Evolutionary conservation across 2,329 filamentous ascomycete species (phyloP).

Genomic region (Talaromyces sp.): DNA sequence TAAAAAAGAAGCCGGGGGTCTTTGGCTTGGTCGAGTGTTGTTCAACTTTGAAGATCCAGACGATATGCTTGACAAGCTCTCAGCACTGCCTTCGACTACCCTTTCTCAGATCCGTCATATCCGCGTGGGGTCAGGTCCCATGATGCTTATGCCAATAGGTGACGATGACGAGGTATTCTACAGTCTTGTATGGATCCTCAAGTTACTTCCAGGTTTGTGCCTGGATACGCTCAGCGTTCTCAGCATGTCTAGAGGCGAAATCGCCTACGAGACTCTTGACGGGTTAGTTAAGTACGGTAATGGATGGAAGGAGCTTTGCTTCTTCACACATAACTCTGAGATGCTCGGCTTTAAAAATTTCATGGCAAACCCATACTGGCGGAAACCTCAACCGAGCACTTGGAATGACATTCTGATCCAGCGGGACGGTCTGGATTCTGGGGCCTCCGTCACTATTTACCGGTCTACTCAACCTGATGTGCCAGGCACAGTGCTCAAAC

Average conservation of each 20-base stretch:
- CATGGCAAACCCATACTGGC: not conserved
- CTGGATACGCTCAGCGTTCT: slow-evolving; percentile 18
- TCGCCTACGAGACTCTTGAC: slow-evolving; percentile 16
- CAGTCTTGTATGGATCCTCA: slow-evolving; percentile 16
- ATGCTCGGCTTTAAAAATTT: slow-evolving; percentile 13
- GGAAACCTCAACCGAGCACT: slow-evolving; percentile 16
- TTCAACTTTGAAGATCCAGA: slow-evolving; percentile 14
- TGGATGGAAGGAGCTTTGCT: slow-evolving; percentile 19
- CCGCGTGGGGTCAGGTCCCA: slow-evolving; percentile 7
- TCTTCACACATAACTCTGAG: slow-evolving; percentile 16
- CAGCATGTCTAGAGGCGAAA: not conserved
- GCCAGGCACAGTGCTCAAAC: slow-evolving; percentile 6
- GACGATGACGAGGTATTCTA: slow-evolving; percentile 14
- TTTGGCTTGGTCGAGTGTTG: slow-evolving; percentile 15
- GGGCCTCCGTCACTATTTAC: slow-evolving; percentile 17
- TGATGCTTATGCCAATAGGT: not conserved
- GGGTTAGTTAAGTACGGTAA: slow-evolving; percentile 17
- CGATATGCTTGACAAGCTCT: slow-evolving; percentile 16
- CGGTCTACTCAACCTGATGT: slow-evolving; percentile 13
- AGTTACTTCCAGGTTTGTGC: slow-evolving; percentile 17
- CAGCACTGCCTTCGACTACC: slow-evolving; percentile 10
- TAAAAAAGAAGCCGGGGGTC: slow-evolving; percentile 11
- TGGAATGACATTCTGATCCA: slow-evolving; percentile 15
- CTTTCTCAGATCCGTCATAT: slow-evolving; percentile 17
- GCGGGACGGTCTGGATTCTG: slow-evolving; percentile 16